These are phyloP conservation scores for Torulaspora pretoriensis DNA, from an alignment of 1,139 yeast species.

Conservation along the genomic window DNA sequence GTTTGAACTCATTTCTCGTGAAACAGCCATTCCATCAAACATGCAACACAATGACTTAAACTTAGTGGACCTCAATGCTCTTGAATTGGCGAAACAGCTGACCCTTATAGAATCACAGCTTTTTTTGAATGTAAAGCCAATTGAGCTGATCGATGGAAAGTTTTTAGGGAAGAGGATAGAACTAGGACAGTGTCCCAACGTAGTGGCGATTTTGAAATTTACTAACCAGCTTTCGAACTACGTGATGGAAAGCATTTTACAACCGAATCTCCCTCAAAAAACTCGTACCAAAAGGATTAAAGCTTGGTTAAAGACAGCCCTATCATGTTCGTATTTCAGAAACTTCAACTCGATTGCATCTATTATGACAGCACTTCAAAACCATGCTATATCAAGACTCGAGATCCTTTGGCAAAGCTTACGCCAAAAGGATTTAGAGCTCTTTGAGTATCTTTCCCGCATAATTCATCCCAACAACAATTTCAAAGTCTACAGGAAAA, in stretches of 20 bases:
- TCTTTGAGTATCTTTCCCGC: slow-evolving; percentile 63
- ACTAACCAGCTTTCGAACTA: slow-evolving; percentile 80
- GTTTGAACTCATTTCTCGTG: slow-evolving; percentile 13
- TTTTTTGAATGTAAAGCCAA: slow-evolving; percentile 62
- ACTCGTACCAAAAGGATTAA: slow-evolving; percentile 50
- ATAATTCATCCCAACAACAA: slow-evolving; percentile 82
- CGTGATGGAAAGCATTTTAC: slow-evolving; percentile 72
- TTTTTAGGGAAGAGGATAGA: slow-evolving; percentile 62
- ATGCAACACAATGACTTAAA: slow-evolving; percentile 38
- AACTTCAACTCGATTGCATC: slow-evolving; percentile 89
- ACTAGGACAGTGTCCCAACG: slow-evolving; percentile 65
- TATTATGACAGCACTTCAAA: slow-evolving; percentile 77
- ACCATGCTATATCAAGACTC: slow-evolving; percentile 71
- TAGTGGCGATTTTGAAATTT: slow-evolving; percentile 61
- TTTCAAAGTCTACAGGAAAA: slow-evolving; percentile 67
- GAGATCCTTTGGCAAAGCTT: slow-evolving; percentile 61
- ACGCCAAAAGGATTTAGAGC: slow-evolving; percentile 58
- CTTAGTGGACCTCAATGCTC: slow-evolving; percentile 66
- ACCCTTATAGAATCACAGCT: slow-evolving; percentile 74
- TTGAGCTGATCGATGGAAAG: slow-evolving; percentile 71
- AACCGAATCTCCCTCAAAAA: slow-evolving; percentile 42
- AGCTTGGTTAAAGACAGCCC: slow-evolving; percentile 80
- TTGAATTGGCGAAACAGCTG: slow-evolving; percentile 80
- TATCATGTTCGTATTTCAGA: slow-evolving; percentile 73
- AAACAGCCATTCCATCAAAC: slow-evolving; percentile 5